phyloP scores from a whole-genome alignment of 1,284 basidiomycete genomes.

The Gomphus bonarii region DNA sequence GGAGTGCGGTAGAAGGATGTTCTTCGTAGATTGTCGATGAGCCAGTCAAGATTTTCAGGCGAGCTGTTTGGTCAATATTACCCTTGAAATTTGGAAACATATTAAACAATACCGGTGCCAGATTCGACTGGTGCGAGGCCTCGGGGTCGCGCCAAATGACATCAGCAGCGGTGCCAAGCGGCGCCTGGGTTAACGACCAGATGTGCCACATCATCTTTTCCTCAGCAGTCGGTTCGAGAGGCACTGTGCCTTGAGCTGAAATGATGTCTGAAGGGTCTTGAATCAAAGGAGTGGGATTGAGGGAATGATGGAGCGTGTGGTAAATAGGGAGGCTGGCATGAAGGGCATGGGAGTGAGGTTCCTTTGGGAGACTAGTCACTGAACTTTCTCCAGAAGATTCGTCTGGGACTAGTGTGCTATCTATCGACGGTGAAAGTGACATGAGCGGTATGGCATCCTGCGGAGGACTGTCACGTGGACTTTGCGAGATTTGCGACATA shows the following conservation, averaged over 20 bases:
- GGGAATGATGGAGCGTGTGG: not conserved
- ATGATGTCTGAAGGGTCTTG: not conserved
- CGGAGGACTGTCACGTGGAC: not conserved
- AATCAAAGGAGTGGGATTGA: not conserved
- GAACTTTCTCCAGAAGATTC: not conserved
- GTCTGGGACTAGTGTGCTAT: not conserved
- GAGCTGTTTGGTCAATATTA: not conserved
- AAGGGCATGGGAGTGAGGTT: not conserved
- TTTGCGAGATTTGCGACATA: not conserved
- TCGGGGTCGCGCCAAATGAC: not conserved
- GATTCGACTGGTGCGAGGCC: not conserved
- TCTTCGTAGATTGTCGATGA: not conserved
- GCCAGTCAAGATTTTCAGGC: not conserved
- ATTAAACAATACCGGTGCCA: not conserved
- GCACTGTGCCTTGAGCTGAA: not conserved
- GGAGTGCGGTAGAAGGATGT: not conserved
- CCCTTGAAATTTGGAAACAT: not conserved
- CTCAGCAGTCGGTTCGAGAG: not conserved
- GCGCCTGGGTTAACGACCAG: not conserved
- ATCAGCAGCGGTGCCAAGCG: not conserved
- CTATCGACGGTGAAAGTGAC: not conserved
- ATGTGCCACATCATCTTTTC: conserved; percentile 2
- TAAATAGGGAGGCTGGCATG: not conserved
- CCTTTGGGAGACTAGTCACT: not conserved
- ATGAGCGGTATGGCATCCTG: not conserved